Evolutionary conservation across 345 rosid species (phyloP), one percentile per base, ranked within the genome.

Genomic region (Leavenworthia alabamica): DNA sequence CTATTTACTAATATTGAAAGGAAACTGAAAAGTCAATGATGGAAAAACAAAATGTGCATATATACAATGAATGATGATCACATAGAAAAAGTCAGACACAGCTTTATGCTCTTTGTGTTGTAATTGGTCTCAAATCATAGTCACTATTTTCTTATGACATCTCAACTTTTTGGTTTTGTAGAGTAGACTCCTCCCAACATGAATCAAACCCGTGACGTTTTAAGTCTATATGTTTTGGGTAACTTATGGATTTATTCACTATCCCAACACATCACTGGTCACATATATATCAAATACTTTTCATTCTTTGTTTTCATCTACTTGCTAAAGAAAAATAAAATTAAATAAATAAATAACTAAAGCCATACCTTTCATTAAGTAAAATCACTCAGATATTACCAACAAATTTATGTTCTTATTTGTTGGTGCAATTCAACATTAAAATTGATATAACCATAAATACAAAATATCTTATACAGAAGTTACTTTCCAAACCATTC

Each of bases 1-100:
- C 63, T 66, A 28, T 17, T 14, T 27, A 19, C 26, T 27, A 56
- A 28, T 5, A 24, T 36, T 31, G 43, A 37, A 48, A 32, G 14
- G 29, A 14, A 35, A 22, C 11, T 31, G 14, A 31, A 8, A 57
- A 58, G 72, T 59, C 60, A 3, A 11, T 13, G 32, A 41, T 40
- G 40, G 45, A 29, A 4, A 53, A 42, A 23, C 20, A 64, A 31
- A 42, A 23, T 23, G 24, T 19, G 22, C 8, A 22, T 37, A 41
- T 29, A 31, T 49, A 14, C 47, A 58, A 40, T 50, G 42, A 58
- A 42, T 50, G 28, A 41, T 68, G 47, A 51, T 60, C 48, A 44
- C 49, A 60, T 43, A 32, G 11, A 35, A 60, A 60, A 54, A 29
- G 63, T 62, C 63, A 59, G 43, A 37, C 56, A 68, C 56, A 68